These are phyloP conservation scores for Hura crepitans DNA, from an alignment of 441 rosid genomes.

Conservation along the genomic window DNA sequence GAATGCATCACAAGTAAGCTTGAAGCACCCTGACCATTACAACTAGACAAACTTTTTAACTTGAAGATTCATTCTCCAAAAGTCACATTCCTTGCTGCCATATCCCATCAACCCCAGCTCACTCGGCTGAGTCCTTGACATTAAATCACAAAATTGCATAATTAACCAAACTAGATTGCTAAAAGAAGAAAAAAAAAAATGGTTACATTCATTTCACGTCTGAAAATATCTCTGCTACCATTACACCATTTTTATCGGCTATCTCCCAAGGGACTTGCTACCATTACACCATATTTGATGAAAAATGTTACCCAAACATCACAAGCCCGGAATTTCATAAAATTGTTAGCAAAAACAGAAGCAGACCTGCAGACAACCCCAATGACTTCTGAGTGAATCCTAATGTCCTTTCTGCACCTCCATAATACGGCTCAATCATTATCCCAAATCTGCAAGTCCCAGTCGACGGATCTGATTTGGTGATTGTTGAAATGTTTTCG, in stretches of 20 bases:
- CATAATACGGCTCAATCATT: slow-evolving; percentile 71
- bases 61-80: neutral
- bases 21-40: neutral
- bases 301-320: slow-evolving; percentile 24
- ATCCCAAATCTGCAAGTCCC: slow-evolving; percentile 56
- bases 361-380: slow-evolving; percentile 25
- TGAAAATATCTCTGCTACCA: slow-evolving; percentile 16
- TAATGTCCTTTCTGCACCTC: slow-evolving; percentile 30
- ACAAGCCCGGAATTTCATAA: slow-evolving; percentile 26
- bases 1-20: neutral
- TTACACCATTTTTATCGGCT: slow-evolving; percentile 17
- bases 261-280: no score
- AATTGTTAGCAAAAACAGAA: slow-evolving; percentile 31
- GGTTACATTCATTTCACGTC: slow-evolving; percentile 1
- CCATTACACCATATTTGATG: slow-evolving; percentile 15
- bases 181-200: neutral
- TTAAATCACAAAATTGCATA: no score
- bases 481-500: slow-evolving; percentile 52
- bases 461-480: slow-evolving; percentile 53
- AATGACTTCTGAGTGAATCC: slow-evolving; percentile 20
- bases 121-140: no score
- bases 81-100: neutral
- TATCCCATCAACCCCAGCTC: neutral
- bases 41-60: neutral
- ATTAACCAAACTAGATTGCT: slow-evolving; percentile 6